Evolutionary conservation across 176 grass and related monocot genomes (phyloP), one percentile per base, ranked within the genome.

Genomic region (Juncus effusus): DNA sequence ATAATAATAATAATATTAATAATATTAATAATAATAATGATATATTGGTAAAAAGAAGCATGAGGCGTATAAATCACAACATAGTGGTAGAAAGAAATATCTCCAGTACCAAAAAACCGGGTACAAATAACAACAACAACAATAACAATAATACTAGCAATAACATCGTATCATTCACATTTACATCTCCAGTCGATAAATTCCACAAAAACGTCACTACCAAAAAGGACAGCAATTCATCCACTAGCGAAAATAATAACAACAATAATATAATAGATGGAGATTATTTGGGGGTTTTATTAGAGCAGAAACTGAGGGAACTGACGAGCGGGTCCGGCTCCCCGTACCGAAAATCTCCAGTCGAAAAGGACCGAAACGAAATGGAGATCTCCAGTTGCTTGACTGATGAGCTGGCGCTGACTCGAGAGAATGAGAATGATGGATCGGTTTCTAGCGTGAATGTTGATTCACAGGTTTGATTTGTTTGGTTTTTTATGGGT

Each of bases 161-260:
- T 62, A 86, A 99, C 40, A 86, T 99, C 70, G 89, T 99, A 74
- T 99, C 89, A 42, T 99, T 99, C 70, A 93, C 89, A 60, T 90
- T 99, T 75, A 99, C 80, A n/a, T 87, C 94, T 50, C 89, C 94
- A 56, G 73, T 89, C 74, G 73, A 83, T 76, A 99, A 87, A 74
- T 63, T 73, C 74, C 47, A 68, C 39, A 69, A 15, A 51, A 54
- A 7, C 2, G 13, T 1, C 19, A 40, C 5, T 4, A 16, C 28
- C n/a, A 54, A 51, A 15, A 11, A 36, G 38, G 56, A 62, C 40
- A 19, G 4, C 62, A 19, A 8, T 60, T 47, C 10, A 45, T 41
- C 9, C 44, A 28, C 19, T 28, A 28, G 0, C 1, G 19, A 28
- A 28, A 28, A 28, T 64, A 7, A 3, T 49, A 75, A 60, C 66